Evolutionary conservation across 306 rosid species (phyloP).

Genomic region (Trifolium fragiferum): DNA sequence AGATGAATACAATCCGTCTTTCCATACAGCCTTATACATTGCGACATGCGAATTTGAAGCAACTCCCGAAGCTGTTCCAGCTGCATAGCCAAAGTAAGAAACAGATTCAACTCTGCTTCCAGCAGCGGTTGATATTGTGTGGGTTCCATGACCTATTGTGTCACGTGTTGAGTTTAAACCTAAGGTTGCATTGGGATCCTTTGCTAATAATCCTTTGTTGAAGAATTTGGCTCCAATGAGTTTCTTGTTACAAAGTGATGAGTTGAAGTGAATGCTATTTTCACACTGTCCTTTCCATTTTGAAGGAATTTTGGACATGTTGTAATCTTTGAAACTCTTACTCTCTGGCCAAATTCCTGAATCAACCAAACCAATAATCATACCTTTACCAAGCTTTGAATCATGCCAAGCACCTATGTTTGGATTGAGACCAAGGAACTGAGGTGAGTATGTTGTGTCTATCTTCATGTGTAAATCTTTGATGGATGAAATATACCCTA

Average conservation of each 20-base stretch:
- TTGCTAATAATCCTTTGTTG: conserved; percentile 61
- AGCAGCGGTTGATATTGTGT: conserved; percentile 67
- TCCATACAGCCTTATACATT: too few relatives aligned
- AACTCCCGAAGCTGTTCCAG: too few relatives aligned
- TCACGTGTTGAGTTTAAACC: conserved; percentile 66
- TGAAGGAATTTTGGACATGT: conserved; percentile 55
- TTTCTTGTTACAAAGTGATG: conserved; percentile 57
- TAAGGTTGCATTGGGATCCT: conserved; percentile 40
- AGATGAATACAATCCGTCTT: too few relatives aligned
- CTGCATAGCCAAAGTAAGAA: too few relatives aligned
- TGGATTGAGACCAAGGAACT: conserved; percentile 61
- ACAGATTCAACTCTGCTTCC: not conserved
- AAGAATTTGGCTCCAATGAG: conserved; percentile 55
- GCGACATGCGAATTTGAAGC: too few relatives aligned
- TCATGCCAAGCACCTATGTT: conserved; percentile 57
- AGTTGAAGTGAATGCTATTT: conserved; percentile 51
- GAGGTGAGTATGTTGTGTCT: conserved; percentile 70
- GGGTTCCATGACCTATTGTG: conserved; percentile 76
- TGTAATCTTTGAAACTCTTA: conserved; percentile 60
- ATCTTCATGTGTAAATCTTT: conserved; percentile 45
- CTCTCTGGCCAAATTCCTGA: conserved; percentile 64
- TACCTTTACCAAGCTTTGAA: conserved; percentile 54
- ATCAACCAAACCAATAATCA: conserved; percentile 79
- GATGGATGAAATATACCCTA: conserved; percentile 58
- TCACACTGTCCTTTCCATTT: conserved; percentile 77